phyloP scores from a whole-genome alignment of 305 asterid species.

The Withania somnifera region DNA sequence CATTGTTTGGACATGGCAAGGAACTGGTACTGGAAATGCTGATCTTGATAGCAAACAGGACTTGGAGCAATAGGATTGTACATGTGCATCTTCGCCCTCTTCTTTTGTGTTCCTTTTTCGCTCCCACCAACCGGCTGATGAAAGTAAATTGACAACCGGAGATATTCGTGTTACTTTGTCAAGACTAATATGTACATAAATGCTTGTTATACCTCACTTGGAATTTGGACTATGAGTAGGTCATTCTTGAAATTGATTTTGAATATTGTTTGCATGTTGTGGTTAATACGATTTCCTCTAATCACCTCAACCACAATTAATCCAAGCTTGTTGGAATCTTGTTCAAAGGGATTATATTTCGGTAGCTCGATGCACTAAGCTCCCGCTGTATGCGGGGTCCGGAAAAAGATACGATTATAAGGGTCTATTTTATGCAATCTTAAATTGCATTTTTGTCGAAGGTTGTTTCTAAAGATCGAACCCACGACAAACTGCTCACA shows the following conservation, averaged over 20 bases:
- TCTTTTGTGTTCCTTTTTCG: background rate
- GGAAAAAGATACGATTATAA: no score
- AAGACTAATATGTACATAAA: background rate
- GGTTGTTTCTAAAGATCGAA: no score
- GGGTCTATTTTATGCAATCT: no score
- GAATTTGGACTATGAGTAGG: background rate
- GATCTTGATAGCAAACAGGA: background rate
- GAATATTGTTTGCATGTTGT: background rate
- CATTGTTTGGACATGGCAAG: conserved; percentile 61
- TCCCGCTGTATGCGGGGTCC: no score
- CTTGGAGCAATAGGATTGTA: background rate
- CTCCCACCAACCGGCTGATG: background rate
- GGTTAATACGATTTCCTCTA: background rate
- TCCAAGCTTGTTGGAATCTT: background rate
- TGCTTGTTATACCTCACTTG: background rate
- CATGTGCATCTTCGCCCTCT: background rate
- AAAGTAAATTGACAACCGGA: background rate
- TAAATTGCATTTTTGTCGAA: no score
- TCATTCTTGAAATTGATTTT: background rate
- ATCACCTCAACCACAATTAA: background rate
- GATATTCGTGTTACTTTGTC: background rate
- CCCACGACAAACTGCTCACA: no score
- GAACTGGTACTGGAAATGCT: background rate
- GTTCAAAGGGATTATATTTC: background rate
- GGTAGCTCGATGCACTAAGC: no score